A percentile compares a stretch with the other conserved stretches of the same genome.
phyloP scores from a whole-genome alignment of 1,284 basidiomycete species.

The Pascua sp. region DNA sequence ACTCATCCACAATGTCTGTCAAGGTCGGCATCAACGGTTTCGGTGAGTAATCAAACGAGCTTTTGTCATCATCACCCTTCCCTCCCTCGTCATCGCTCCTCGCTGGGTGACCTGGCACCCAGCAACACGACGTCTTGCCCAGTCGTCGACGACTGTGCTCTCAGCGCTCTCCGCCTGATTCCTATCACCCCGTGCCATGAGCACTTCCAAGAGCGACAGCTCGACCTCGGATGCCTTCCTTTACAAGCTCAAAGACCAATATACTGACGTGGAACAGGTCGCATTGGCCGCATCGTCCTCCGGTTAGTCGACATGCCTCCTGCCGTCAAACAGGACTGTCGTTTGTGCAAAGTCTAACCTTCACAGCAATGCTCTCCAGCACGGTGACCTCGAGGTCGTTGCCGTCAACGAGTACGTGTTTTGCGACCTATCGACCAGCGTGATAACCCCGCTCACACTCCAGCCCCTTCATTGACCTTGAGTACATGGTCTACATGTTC shows the following conservation, averaged over 20 bases:
- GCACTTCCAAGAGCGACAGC: too few species aligned
- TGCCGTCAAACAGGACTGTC: too few species aligned
- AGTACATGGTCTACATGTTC: constrained; percentile 99
- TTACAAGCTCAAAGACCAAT: background rate
- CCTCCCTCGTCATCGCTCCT: background rate
- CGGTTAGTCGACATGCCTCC: constrained; percentile 38
- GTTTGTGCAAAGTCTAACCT: background rate
- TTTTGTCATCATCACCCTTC: background rate
- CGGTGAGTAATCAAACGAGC: constrained; percentile 57
- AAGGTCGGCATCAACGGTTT: constrained; percentile 96
- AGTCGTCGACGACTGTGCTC: too few species aligned
- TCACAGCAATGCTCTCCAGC: constrained; percentile 74
- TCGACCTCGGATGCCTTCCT: background rate
- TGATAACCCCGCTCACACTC: background rate
- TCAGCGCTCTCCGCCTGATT: background rate
- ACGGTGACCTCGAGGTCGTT: constrained; percentile 73
- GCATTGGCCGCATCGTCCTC: constrained; percentile 96
- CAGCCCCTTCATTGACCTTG: constrained; percentile 91
- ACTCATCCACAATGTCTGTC: constrained; percentile 53
- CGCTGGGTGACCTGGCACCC: background rate
- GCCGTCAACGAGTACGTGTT: constrained; percentile 80
- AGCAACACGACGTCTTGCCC: too few species aligned
- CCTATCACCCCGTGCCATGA: background rate
- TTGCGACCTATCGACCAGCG: background rate
- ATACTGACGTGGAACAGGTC: constrained; percentile 58